A percentile compares a stretch with the other conserved stretches of the same genome.
phyloP scores from a whole-genome alignment of 106 monocot species.

The Dendrobium catenatum region DNA sequence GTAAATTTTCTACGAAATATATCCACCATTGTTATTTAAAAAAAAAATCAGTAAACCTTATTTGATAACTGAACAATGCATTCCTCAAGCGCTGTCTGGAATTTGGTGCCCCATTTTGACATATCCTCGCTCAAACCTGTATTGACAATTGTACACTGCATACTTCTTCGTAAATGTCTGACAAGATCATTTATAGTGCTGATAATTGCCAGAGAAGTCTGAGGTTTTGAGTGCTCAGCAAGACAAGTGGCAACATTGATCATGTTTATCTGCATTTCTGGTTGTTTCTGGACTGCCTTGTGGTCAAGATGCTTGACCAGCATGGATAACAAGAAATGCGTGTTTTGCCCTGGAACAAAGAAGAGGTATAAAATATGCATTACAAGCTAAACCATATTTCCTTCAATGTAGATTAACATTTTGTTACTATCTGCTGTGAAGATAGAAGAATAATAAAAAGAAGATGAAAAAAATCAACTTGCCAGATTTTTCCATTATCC shows the following conservation, averaged over 20 bases:
- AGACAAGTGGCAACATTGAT: slow-evolving; percentile 59
- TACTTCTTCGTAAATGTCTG: slow-evolving; percentile 68
- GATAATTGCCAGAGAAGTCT: slow-evolving; percentile 49
- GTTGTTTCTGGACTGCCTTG: slow-evolving; percentile 60
- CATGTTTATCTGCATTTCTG: slow-evolving; percentile 66
- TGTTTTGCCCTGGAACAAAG: slow-evolving; percentile 53
- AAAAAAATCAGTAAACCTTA: slow-evolving; percentile 41
- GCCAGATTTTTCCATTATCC: slow-evolving; percentile 71
- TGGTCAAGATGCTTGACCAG: slow-evolving; percentile 90
- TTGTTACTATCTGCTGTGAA: not conserved
- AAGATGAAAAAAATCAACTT: slow-evolving; percentile 1
- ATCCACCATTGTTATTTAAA: not conserved
- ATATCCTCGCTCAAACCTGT: slow-evolving; percentile 27
- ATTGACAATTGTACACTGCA: slow-evolving; percentile 32
- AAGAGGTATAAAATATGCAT: slow-evolving; percentile 1
- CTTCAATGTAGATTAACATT: not conserved
- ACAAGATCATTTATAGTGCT: slow-evolving; percentile 71
- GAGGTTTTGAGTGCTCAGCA: slow-evolving; percentile 47
- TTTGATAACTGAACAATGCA: slow-evolving; percentile 75
- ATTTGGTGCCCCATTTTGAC: slow-evolving; percentile 50
- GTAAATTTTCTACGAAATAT: not conserved
- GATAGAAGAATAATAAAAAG: not conserved
- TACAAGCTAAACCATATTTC: not conserved
- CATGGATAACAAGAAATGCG: slow-evolving; percentile 65
- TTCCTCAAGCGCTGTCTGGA: slow-evolving; percentile 48